phyloP scores from a whole-genome alignment of 495 filamentous ascomycete genomes.

The Wilcoxina mikolae region DNA sequence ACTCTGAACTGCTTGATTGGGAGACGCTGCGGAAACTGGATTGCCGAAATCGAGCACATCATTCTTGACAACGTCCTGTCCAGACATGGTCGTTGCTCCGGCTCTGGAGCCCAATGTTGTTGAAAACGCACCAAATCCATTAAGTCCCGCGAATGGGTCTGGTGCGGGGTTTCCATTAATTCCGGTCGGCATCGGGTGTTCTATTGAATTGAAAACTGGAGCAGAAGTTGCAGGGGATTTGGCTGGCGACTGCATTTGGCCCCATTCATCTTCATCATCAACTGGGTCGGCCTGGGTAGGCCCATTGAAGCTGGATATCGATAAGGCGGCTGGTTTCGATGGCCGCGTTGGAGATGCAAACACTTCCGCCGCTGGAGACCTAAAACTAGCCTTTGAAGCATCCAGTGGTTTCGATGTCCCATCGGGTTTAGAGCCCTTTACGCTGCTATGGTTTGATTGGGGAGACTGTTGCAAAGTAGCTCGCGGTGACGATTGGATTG shows the following conservation, averaged over 20 bases:
- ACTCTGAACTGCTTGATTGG: too few relatives aligned
- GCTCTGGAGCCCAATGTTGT: too few relatives aligned
- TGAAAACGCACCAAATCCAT: conserved; percentile 5
- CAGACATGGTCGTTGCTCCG: too few relatives aligned
- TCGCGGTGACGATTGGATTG: conserved; percentile 1
- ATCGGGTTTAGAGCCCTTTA: background rate
- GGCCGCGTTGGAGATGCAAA: background rate
- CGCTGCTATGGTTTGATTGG: too few relatives aligned
- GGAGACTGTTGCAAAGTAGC: too few relatives aligned
- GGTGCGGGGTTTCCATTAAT: too few relatives aligned
- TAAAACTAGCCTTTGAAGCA: background rate
- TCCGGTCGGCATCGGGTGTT: too few relatives aligned
- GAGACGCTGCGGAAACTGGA: too few relatives aligned
- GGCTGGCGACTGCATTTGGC: conserved; percentile 9
- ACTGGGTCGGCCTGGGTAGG: background rate
- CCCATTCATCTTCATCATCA: conserved; percentile 32
- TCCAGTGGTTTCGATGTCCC: background rate
- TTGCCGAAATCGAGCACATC: too few relatives aligned
- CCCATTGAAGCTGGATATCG: background rate
- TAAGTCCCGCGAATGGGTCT: background rate
- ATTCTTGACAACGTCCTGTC: too few relatives aligned
- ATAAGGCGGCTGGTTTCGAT: background rate
- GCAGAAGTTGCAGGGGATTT: too few relatives aligned
- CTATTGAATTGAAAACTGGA: too few relatives aligned
- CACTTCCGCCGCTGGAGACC: background rate